Evolutionary conservation across 1,139 yeast species (phyloP).

Genomic region (Candida labiduridarum): DNA sequence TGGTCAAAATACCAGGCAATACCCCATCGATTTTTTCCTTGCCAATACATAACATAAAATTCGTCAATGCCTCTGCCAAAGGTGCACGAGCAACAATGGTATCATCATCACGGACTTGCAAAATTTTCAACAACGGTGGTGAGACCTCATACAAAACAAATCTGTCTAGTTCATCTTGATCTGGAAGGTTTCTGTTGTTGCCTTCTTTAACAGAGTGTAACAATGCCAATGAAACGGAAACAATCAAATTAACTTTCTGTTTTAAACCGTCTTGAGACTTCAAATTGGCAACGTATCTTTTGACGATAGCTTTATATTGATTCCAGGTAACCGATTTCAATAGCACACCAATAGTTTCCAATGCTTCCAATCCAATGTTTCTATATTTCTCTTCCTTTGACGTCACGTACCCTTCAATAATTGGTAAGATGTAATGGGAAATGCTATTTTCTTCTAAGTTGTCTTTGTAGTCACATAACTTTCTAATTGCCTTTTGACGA

Average conservation of each 20-base stretch:
- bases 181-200: slow-evolving; percentile 28
- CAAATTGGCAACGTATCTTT: slow-evolving; percentile 67
- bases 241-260: slow-evolving; percentile 63
- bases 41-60: slow-evolving; percentile 65
- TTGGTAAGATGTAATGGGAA: slow-evolving; percentile 80
- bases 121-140: slow-evolving; percentile 61
- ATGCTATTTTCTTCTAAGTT: slow-evolving; percentile 60
- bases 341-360: slow-evolving; percentile 62
- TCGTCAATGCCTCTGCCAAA: slow-evolving; percentile 79
- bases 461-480: slow-evolving; percentile 45
- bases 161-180: slow-evolving; percentile 48
- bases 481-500: slow-evolving; percentile 79
- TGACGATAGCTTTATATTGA: slow-evolving; percentile 76
- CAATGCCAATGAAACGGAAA: slow-evolving; percentile 62
- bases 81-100: slow-evolving; percentile 78
- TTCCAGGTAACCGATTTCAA: slow-evolving; percentile 69
- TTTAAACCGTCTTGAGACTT: slow-evolving; percentile 54
- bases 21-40: slow-evolving; percentile 56
- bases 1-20: slow-evolving; percentile 82
- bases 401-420: slow-evolving; percentile 75
- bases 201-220: slow-evolving; percentile 23
- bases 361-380: slow-evolving; percentile 74
- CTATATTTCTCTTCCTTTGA: slow-evolving; percentile 65
- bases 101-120: slow-evolving; percentile 72
- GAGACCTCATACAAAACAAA: slow-evolving; percentile 62